Conservation (phyloP, 306 rosid species). For the Ormosia semicastrata region DNA sequence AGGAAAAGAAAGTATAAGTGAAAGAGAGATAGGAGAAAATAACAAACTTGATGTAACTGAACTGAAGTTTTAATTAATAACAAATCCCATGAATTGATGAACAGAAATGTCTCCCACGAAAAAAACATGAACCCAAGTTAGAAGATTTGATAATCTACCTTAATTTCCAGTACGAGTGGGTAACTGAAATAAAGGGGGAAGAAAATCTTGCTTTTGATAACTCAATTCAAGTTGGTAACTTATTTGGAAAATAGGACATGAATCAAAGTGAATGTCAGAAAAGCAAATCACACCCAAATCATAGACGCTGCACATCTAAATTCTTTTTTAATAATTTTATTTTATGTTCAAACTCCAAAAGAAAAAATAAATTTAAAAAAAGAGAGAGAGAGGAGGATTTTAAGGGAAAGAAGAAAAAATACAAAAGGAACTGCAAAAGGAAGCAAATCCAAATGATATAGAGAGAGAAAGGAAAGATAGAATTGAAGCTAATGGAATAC, state of each 20-base stretch:
- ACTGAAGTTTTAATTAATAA: neutral
- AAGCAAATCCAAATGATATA: conserved; percentile 24
- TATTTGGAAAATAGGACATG: conserved; percentile 47
- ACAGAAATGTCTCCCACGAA: conserved; percentile 38
- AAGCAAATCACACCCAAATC: conserved; percentile 44
- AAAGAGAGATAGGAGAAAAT: conserved; percentile 22
- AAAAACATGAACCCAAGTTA: conserved; percentile 38
- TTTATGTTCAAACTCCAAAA: conserved; percentile 12
- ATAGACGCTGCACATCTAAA: conserved; percentile 22
- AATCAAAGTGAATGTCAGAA: conserved; percentile 43
- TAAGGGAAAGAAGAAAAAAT: neutral
- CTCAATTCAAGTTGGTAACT: conserved; percentile 40
- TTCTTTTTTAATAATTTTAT: conserved; percentile 14
- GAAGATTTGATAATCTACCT: conserved; percentile 24
- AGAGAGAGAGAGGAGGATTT: neutral
- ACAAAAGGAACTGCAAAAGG: neutral
- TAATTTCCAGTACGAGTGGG: conserved; percentile 28
- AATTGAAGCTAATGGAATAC: conserved; percentile 12
- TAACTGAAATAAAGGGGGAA: conserved; percentile 33
- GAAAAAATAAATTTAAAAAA: neutral
- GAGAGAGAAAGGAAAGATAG: neutral
- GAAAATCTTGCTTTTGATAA: conserved; percentile 33
- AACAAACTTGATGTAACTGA: neutral
- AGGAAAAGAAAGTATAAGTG: conserved; percentile 19
- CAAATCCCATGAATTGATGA: conserved; percentile 34